A percentile compares a stretch with the other conserved stretches of the same genome.
Evolutionary conservation across 306 rosid genomes (phyloP).

Genomic region (Prinsepia uniflora): DNA sequence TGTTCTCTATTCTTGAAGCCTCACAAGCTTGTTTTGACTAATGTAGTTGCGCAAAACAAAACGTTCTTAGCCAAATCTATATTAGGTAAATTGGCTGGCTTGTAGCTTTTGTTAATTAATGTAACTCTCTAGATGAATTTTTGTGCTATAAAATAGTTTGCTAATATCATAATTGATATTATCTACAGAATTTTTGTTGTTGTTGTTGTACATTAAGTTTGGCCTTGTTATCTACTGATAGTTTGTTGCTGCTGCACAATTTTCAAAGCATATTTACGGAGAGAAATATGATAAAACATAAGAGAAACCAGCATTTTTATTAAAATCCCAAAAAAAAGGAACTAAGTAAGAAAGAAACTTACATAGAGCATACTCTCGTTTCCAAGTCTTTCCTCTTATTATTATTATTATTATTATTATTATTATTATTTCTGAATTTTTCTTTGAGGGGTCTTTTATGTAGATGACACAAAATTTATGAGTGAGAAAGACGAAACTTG

Average conservation of each 20-base stretch:
- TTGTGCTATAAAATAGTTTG: neutral
- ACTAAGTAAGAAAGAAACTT: neutral
- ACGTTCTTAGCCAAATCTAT: conserved; percentile 34
- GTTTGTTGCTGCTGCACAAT: neutral
- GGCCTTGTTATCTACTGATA: no score
- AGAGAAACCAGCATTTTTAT: neutral
- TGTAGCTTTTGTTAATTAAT: conserved; percentile 24
- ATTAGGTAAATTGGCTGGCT: conserved; percentile 26
- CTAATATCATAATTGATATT: neutral
- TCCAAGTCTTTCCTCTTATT: neutral
- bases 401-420: neutral
- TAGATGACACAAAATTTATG: conserved; percentile 8
- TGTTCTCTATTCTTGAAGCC: conserved; percentile 32
- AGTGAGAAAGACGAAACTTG: neutral
- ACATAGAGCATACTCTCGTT: neutral
- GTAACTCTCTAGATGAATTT: conserved; percentile 3
- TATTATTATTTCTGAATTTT: neutral
- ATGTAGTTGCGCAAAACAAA: conserved; percentile 28
- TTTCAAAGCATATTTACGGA: neutral
- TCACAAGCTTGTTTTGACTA: conserved; percentile 30
- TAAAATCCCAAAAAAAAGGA: neutral
- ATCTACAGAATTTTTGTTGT: neutral
- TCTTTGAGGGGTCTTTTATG: conserved; percentile 1
- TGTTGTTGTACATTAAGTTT: no score
- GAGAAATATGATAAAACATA: neutral